Percentiles rank a stretch among this genome's conserved stretches.
Conservation (phyloP, 805 yeast genomes). For the Tetrapisispora namnaoensis region DNA sequence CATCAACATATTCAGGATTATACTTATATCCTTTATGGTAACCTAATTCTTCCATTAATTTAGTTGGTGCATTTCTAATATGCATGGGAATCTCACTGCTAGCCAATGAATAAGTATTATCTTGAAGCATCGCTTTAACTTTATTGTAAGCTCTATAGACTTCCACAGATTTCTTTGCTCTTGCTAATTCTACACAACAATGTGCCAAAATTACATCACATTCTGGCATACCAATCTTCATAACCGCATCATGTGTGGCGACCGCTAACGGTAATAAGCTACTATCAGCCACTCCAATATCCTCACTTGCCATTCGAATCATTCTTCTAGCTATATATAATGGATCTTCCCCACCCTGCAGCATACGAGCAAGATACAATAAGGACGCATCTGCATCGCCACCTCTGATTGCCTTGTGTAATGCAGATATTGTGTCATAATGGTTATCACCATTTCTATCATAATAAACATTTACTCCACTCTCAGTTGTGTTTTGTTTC, state of each 20-base stretch:
- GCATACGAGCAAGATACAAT: constrained; percentile 79
- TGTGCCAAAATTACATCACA: constrained; percentile 84
- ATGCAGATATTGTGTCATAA: constrained; percentile 91
- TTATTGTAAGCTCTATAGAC: constrained; percentile 71
- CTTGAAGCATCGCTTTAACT: constrained; percentile 49
- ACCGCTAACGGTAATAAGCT: constrained; percentile 77
- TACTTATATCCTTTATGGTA: constrained; percentile 81
- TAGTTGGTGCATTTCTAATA: constrained; percentile 90
- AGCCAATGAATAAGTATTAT: constrained; percentile 40
- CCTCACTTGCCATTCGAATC: constrained; percentile 94
- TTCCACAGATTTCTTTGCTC: constrained; percentile 77
- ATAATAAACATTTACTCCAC: constrained; percentile 35
- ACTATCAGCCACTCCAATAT: constrained; percentile 79
- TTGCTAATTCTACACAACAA: constrained; percentile 82
- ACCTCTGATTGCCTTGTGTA: constrained; percentile 89
- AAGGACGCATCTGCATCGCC: constrained; percentile 83
- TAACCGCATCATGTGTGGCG: constrained; percentile 76
- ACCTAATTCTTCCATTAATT: constrained; percentile 79
- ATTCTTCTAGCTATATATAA: constrained; percentile 79
- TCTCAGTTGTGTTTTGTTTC: constrained; percentile 34
- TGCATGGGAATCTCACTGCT: constrained; percentile 60
- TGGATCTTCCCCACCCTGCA: constrained; percentile 91
- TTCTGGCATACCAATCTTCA: constrained; percentile 90
- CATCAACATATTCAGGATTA: constrained; percentile 70
- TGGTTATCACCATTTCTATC: constrained; percentile 88